Base-by-base conservation (phyloP, 1,284 basidiomycete genomes). In the Leccinum pachyderme region DNA sequence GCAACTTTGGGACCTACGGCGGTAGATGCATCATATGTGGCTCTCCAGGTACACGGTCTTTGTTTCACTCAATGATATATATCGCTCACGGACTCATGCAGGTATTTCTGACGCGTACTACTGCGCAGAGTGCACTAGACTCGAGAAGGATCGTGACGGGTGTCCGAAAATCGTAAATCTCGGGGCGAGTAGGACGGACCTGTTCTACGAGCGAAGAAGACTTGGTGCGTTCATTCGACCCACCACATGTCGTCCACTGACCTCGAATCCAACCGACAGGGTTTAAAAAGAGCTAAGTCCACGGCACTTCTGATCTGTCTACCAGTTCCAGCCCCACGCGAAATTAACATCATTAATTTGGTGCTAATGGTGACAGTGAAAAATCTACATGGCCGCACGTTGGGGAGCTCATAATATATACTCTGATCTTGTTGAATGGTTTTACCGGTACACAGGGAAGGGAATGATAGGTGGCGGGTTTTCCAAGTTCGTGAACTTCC, bases 131-230 rank as follows among this genome's bases (percentile, higher is more conserved):
- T 99, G 97, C 68, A 98, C 95, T 27, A 79, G 94, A 52, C 76
- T 99, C 53, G 97, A 99, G 72, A 99, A 99, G 70, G 96, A 98
- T 68, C 79, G 97, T 31, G 97, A 99, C 70, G 97, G 97, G 0
- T 99, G 97, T 76, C 95, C 95, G 2, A 98, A 98, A 81, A 97
- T 99, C 62, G 94, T 99, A 64, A 99, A 99, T 68, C 78, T 97
- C 18, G 95, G 95, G 57, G 90, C 92, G 15, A 92, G 89, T 66
- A 79, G 91, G 64, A 94, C 92, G 48, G 92, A 95, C 70, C 72
- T 94, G 46, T 95, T 95, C 78, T 95, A 94, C 64, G 92, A 94
- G 71, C 78, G 92, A 60, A 83, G 90, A 68, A 81, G 89, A 66
- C 74, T 92, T 59, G 70, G 68, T 69, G 51, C 9, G 63, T 58